phyloP scores from a whole-genome alignment of 768 basidiomycete species.

The Amanita rubescens region DNA sequence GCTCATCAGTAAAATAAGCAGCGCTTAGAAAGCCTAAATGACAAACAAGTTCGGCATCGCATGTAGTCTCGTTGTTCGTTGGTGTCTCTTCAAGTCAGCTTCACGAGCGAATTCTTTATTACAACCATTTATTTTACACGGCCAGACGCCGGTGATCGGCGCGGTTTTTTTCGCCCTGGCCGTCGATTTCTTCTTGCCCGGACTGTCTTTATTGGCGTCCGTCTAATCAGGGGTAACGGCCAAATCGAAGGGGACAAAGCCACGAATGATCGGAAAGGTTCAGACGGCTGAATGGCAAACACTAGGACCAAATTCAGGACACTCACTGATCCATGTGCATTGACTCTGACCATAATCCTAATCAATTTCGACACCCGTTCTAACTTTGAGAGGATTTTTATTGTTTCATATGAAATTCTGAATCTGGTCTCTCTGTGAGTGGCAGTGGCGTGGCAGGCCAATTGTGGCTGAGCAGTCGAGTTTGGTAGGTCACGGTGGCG shows the following conservation, averaged over 20 bases:
- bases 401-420: conserved; percentile 5
- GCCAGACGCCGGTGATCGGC: conserved; percentile 53
- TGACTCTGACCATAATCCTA: conserved; percentile 18
- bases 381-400: neutral
- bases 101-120: conserved; percentile 78
- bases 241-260: neutral
- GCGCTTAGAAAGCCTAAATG: conserved; percentile 11
- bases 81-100: conserved; percentile 76
- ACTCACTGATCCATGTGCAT: conserved; percentile 21
- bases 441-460: conserved; percentile 3
- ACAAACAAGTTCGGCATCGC: conserved; percentile 68
- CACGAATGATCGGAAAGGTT: conserved; percentile 3
- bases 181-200: conserved; percentile 16
- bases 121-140: conserved; percentile 76
- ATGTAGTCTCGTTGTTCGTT: conserved; percentile 72
- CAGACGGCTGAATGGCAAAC: conserved; percentile 11
- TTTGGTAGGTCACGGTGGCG: neutral
- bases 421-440: neutral
- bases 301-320: neutral
- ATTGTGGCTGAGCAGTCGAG: conserved; percentile 8
- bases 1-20: conserved; percentile 3
- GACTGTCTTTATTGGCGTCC: conserved; percentile 21
- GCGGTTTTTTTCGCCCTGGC: conserved; percentile 37
- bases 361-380: neutral
- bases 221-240: conserved; percentile 13